phyloP scores from a whole-genome alignment of 2,329 filamentous ascomycete genomes.

The Stylonectria norvegica region DNA sequence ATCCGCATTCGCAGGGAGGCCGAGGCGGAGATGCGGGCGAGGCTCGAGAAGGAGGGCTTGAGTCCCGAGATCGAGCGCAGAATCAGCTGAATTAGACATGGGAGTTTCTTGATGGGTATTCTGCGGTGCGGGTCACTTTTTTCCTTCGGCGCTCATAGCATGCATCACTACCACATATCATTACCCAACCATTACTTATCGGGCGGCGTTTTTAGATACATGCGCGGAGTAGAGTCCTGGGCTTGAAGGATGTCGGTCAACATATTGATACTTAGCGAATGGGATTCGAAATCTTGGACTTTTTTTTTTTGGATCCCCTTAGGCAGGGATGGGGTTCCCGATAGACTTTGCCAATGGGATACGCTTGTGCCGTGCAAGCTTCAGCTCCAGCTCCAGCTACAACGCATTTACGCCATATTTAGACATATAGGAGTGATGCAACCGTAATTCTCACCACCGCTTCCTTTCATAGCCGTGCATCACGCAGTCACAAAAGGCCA shows the following conservation, averaged over 20 bases:
- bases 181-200: constrained; percentile 16
- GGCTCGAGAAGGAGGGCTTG: constrained; percentile 44
- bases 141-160: too few species aligned
- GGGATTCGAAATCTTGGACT: constrained; percentile 10
- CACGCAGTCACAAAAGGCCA: constrained; percentile 32
- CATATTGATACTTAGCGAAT: constrained; percentile 12
- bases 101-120: constrained; percentile 3
- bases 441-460: background rate
- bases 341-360: too few species aligned
- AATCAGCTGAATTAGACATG: constrained; percentile 41
- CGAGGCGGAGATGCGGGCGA: constrained; percentile 49
- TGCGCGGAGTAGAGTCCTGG: constrained; percentile 7
- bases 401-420: constrained; percentile 1
- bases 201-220: constrained; percentile 24
- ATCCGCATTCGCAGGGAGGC: constrained; percentile 70
- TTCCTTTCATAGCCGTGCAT: constrained; percentile 4
- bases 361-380: too few species aligned
- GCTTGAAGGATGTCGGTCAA: constrained; percentile 5
- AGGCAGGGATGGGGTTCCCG: too few species aligned
- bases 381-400: background rate
- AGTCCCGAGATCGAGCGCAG: constrained; percentile 43
- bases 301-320: too few species aligned
- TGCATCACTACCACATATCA: constrained; percentile 17
- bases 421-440: background rate
- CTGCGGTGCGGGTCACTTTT: too few species aligned